phyloP scores from a whole-genome alignment of 768 basidiomycete species.

The Xerocomellus intermedius region DNA sequence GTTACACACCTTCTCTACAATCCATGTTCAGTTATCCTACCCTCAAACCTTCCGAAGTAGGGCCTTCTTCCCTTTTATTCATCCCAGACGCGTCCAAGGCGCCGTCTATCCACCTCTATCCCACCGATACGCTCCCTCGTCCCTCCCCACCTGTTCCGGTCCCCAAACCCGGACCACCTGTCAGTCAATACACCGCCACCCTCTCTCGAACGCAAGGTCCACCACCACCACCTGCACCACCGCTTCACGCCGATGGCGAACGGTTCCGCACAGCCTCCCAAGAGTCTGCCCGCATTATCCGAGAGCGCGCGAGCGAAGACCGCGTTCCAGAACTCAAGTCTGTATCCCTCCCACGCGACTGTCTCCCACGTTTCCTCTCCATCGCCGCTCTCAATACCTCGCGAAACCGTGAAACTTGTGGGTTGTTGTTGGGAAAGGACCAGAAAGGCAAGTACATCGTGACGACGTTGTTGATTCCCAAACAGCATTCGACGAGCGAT shows the following conservation, averaged over 20 bases:
- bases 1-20: constrained; percentile 72
- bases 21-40: constrained; percentile 61
- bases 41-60: constrained; percentile 34
- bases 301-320: constrained; percentile 32
- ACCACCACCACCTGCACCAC: constrained; percentile 24
- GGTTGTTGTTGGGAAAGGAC: constrained; percentile 72
- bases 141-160: constrained; percentile 29
- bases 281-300: constrained; percentile 34
- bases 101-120: constrained; percentile 28
- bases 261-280: constrained; percentile 35
- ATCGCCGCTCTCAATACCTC: constrained; percentile 79
- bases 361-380: constrained; percentile 71
- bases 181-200: constrained; percentile 17
- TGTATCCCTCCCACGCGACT: constrained; percentile 68
- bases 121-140: constrained; percentile 35
- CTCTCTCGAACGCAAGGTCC: constrained; percentile 27
- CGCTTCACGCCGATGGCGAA: constrained; percentile 25
- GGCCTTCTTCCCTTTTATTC: constrained; percentile 46
- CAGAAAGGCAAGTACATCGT: constrained; percentile 62
- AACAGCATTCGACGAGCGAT: constrained; percentile 83
- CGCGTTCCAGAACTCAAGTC: constrained; percentile 50
- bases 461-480: constrained; percentile 85
- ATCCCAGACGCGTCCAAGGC: constrained; percentile 33
- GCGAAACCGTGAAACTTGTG: constrained; percentile 83
- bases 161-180: constrained; percentile 2